Base-by-base conservation (phyloP, 495 filamentous ascomycete genomes). In the Staphylotrichum longicolle region DNA sequence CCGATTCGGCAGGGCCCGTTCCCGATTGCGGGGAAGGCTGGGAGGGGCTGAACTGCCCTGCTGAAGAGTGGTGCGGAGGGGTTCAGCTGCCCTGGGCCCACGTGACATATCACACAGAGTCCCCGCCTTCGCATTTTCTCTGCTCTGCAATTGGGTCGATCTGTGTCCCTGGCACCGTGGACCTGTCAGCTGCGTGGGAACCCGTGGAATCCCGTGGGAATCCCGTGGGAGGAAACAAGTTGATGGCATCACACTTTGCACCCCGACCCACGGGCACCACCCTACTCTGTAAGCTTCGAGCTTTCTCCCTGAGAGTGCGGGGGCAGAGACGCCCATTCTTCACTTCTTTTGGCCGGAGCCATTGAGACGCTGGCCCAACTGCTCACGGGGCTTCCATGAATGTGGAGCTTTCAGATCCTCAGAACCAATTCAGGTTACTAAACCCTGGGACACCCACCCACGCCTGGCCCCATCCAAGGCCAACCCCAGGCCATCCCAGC, bases 261-360 rank as follows among this genome's bases (percentile, higher is more conserved):
- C 1, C 20, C 20, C 1, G 20, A 27, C 20, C 20, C 20, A 27
- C 20, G 20, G 20, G 20, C 20, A 27, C 20, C 20, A 27, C 20
- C 20, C 20, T 27, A 33, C 4, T 2, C 5, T 30, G 27, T 40
- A 33, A 27, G 20, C 20, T 27, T 27, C 20, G 37, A 7, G 2
- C 34, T 14, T 32, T 30, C 10, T 27, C 33, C 70, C 53, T 68
- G 69, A 49, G 62, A 70, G 52, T 66, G 72, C 46, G 7, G 14
- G 14, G 37, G 42, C 5, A 52, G 6, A 51, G 3, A 20, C 5
- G 33, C 12, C 20, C 30, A 35, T 11, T 9, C 12, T 45, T n/a
- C 6, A 32, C 7, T 27, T 6, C 46, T 33, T 42, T 42, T 10
- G 40, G 4, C 3, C 3, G 3, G 12, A 39, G 14, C 9, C 51